Evolutionary conservation across 768 basidiomycete species (phyloP).

Genomic region (Suillus variegatus): DNA sequence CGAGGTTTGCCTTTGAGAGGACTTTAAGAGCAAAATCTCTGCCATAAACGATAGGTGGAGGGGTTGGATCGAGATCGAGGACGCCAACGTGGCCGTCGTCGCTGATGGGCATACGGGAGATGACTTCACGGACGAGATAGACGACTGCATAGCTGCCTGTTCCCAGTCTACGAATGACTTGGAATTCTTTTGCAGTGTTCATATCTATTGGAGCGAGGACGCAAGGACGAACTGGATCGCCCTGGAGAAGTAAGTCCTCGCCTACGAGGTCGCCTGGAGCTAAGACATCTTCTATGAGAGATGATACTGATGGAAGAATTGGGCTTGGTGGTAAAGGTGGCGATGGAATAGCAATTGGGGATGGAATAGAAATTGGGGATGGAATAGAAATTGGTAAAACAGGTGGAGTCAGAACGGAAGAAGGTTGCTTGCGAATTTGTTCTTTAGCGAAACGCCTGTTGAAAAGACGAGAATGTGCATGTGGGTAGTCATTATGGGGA

Average conservation of each 20-base stretch:
- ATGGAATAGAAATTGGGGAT: slow-evolving; percentile 30
- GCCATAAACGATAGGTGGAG: slow-evolving; percentile 55
- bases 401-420: slow-evolving; percentile 3
- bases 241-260: slow-evolving; percentile 64
- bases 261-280: slow-evolving; percentile 74
- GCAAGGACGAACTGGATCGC: slow-evolving; percentile 56
- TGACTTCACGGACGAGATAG: slow-evolving; percentile 82
- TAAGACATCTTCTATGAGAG: slow-evolving; percentile 53
- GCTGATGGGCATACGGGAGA: slow-evolving; percentile 29
- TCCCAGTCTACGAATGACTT: slow-evolving; percentile 85
- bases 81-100: slow-evolving; percentile 57
- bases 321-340: slow-evolving; percentile 37
- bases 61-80: slow-evolving; percentile 51
- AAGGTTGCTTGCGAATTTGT: slow-evolving; percentile 18
- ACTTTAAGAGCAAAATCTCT: slow-evolving; percentile 95
- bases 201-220: slow-evolving; percentile 42
- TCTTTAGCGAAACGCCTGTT: slow-evolving; percentile 39
- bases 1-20: slow-evolving; percentile 91
- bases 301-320: slow-evolving; percentile 28
- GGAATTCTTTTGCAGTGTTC: slow-evolving; percentile 61
- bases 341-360: slow-evolving; percentile 31
- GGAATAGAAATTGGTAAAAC: slow-evolving; percentile 25
- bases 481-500: slow-evolving; percentile 29
- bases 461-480: slow-evolving; percentile 28
- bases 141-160: slow-evolving; percentile 93